A percentile compares a stretch with the other conserved stretches of the same genome.
phyloP scores from a whole-genome alignment of 2,329 filamentous ascomycete species.

The Trematosphaeria pertusa region DNA sequence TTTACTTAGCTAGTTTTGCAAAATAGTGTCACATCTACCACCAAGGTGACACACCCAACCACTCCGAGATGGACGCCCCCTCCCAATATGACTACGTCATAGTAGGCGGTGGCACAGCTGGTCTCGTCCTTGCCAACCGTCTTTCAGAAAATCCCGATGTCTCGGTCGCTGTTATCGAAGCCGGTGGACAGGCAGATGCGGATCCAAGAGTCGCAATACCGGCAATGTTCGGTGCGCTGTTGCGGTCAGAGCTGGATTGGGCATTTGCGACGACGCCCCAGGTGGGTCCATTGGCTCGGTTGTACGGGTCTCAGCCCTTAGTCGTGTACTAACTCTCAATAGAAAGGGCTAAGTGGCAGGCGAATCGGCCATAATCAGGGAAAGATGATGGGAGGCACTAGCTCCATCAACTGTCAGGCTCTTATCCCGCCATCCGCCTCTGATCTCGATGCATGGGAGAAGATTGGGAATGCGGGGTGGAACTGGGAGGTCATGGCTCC shows the following conservation, averaged over 20 bases:
- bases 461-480: conserved; percentile 41
- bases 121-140: conserved; percentile 23
- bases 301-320: too few species aligned
- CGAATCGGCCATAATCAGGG: conserved; percentile 17
- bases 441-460: conserved; percentile 42
- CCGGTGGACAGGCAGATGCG: conserved; percentile 14
- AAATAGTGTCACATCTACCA: too few species aligned
- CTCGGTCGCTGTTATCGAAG: conserved; percentile 22
- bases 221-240: conserved; percentile 9
- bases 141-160: conserved; percentile 15
- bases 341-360: conserved; percentile 15
- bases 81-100: conserved; percentile 17
- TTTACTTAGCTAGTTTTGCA: too few species aligned
- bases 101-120: conserved; percentile 24
- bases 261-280: conserved; percentile 21
- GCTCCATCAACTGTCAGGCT: conserved; percentile 34
- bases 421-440: conserved; percentile 26
- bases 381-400: conserved; percentile 39
- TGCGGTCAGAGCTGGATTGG: conserved; percentile 23
- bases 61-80: too few species aligned
- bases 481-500: conserved; percentile 25
- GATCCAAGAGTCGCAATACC: conserved; percentile 20
- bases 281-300: conserved; percentile 11
- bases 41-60: too few species aligned
- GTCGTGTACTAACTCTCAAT: too few species aligned